Evolutionary conservation across 306 rosid genomes (phyloP), one percentile per base, ranked within the genome.

Genomic region (Albizia julibrissin): DNA sequence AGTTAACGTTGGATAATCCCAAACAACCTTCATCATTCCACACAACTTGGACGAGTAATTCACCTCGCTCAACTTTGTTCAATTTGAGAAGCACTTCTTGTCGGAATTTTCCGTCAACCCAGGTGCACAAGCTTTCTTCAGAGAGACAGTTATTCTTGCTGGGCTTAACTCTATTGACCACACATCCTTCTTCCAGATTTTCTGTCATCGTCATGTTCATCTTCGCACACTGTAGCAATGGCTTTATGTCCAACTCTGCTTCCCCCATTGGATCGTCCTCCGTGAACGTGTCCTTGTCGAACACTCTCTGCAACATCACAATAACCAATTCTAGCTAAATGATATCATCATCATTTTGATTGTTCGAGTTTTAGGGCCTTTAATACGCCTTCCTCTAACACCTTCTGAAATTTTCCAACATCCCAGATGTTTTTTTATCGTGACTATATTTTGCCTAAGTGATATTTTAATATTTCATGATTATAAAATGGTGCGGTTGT

Each of bases 221-320:
- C 82, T 86, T 84, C 73, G 87, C 84, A 81, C 94, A 90, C 72
- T 92, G 89, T 16, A 90, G 69, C 71, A 84, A 93, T n/a, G 99
- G 96, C 50, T 87, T 87, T 33, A 95, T 76, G 85, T 95, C 96
- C 24, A 95, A 82, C 29, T 84, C 88, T 2, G 93, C 93, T 11
- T 90, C 92, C 0, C 99, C 99, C 94, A 95, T 86, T 56, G 78
- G 70, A 85, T 95, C 98, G 33, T 95, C 99, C 34, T 26, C 76
- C 0, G 89, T 84, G 43, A 93, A 85, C 3, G 89, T 89, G 87
- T 95, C 99, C 62, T 85, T 84, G 88, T 95, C 99, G 24, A 54
- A 87, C 72, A 93, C 93, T 15, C 70, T 72, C 98, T 93, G 81
- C 33, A 83, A 2, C 65, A 78, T 13, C 54, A 78, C 44, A 54